Percentiles rank a stretch among this genome's conserved stretches.
Conservation (phyloP, 2,329 filamentous ascomycete genomes). For the Macrophomina pseudophaseolina region DNA sequence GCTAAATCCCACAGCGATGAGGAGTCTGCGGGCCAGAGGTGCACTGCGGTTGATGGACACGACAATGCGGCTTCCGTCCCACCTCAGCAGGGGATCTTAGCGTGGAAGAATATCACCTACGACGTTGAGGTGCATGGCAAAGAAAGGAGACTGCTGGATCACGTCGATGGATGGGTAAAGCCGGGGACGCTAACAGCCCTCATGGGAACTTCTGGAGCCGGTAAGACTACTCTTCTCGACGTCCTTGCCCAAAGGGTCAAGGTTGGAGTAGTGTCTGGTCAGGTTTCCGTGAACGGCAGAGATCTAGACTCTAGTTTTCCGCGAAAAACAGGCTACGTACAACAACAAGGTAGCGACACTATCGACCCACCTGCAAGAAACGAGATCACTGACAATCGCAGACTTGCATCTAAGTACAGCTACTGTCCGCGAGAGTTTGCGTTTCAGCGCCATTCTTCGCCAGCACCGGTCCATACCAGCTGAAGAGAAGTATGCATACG, state of each 20-base stretch:
- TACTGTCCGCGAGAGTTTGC: constrained; percentile 44
- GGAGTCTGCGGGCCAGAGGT: constrained; percentile 31
- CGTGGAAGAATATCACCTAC: constrained; percentile 60
- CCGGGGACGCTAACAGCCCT: constrained; percentile 59
- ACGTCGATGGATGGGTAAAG: constrained; percentile 61
- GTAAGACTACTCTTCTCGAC: constrained; percentile 46
- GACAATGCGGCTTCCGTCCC: constrained; percentile 38
- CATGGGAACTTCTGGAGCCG: constrained; percentile 46
- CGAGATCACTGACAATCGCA: neutral
- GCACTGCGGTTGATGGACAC: neutral
- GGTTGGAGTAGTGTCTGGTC: constrained; percentile 45
- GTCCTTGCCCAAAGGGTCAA: constrained; percentile 42
- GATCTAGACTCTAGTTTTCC: constrained; percentile 43
- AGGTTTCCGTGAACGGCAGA: constrained; percentile 47
- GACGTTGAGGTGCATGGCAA: constrained; percentile 59
- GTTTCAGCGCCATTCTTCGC: constrained; percentile 43
- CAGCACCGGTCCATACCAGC: constrained; percentile 61
- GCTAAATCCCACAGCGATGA: constrained; percentile 55
- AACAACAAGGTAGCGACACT: constrained; percentile 39
- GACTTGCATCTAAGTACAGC: constrained; percentile 60
- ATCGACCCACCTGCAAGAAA: neutral
- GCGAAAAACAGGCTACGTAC: constrained; percentile 47
- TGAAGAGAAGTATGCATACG: constrained; percentile 65
- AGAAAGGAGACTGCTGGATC: constrained; percentile 57
- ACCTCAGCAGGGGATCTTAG: constrained; percentile 67